Percentiles rank a stretch among this genome's conserved stretches.
These are phyloP conservation scores for Lathyrus oleraceus DNA, from an alignment of 306 rosid species.

Conservation along the genomic window DNA sequence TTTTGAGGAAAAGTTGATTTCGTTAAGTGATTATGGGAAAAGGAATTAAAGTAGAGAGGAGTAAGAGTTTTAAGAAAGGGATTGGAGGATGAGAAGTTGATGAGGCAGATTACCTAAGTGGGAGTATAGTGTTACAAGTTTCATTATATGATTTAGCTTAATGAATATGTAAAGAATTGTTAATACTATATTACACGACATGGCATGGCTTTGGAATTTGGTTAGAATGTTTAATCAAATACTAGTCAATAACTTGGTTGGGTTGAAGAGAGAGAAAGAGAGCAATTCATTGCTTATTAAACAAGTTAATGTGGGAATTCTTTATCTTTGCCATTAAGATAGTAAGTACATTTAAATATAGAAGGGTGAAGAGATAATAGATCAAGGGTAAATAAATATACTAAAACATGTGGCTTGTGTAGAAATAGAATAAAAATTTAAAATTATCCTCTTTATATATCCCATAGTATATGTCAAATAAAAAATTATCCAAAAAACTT, in stretches of 20 bases:
- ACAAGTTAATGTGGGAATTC: background rate
- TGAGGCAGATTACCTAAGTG: slow-evolving; percentile 59
- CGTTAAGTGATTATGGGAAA: background rate
- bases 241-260: no score
- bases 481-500: no score
- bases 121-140: slow-evolving; percentile 25
- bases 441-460: no score
- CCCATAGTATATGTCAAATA: no score
- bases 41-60: background rate
- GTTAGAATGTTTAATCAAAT: no score
- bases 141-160: background rate
- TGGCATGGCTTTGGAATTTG: no score
- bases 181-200: no score
- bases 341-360: background rate
- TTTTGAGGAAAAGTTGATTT: slow-evolving; percentile 3
- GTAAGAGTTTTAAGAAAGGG: background rate
- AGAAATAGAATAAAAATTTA: no score
- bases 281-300: background rate
- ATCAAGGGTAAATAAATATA: no score
- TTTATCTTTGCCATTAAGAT: background rate
- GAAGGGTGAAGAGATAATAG: no score
- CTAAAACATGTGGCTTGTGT: no score
- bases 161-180: background rate
- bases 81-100: slow-evolving; percentile 49
- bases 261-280: background rate